These are phyloP conservation scores for Aspergillus chevalieri DNA, from an alignment of 2,329 filamentous ascomycete genomes.

Conservation along the genomic window DNA sequence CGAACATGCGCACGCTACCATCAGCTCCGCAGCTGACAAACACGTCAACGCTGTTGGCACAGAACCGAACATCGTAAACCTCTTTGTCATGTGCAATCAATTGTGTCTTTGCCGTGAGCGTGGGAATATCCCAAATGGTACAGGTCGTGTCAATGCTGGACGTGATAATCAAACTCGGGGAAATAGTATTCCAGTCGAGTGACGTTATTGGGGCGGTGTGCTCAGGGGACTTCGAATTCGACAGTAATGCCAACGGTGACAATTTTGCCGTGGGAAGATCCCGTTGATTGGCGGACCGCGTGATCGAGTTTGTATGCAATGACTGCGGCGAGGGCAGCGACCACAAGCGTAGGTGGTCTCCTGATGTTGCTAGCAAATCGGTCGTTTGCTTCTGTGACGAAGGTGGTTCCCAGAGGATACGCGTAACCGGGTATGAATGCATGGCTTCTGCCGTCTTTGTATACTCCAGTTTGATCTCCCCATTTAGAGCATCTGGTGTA, in stretches of 20 bases:
- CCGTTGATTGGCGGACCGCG: slow-evolving; percentile 57
- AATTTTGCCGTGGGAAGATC: slow-evolving; percentile 67
- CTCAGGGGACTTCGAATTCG: slow-evolving; percentile 96
- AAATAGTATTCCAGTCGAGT: slow-evolving; percentile 96
- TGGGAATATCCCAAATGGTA: slow-evolving; percentile 99
- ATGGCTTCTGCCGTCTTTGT: slow-evolving; percentile 92
- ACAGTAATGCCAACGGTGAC: slow-evolving; percentile 84
- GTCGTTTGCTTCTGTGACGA: slow-evolving; percentile 93
- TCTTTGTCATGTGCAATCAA: slow-evolving; percentile 98
- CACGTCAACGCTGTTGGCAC: slow-evolving; percentile 95
- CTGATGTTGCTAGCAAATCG: slow-evolving; percentile 88
- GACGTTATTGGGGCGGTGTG: slow-evolving; percentile 95
- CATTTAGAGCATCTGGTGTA: slow-evolving; percentile 65
- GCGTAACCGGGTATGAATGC: slow-evolving; percentile 93
- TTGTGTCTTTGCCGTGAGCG: slow-evolving; percentile 94
- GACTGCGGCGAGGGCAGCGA: slow-evolving; percentile 67
- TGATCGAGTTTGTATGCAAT: slow-evolving; percentile 62
- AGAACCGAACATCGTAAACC: slow-evolving; percentile 97
- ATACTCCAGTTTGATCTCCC: slow-evolving; percentile 65
- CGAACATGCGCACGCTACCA: slow-evolving; percentile 97
- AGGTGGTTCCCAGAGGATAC: slow-evolving; percentile 91
- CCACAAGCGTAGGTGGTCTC: slow-evolving; percentile 90
- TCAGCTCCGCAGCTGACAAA: slow-evolving; percentile 98
- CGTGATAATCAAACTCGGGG: slow-evolving; percentile 94
- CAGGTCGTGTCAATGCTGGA: slow-evolving; percentile 98